A percentile compares a stretch with the other conserved stretches of the same genome.
phyloP scores from a whole-genome alignment of 1,284 basidiomycete species.

The Malassezia cuniculi region DNA sequence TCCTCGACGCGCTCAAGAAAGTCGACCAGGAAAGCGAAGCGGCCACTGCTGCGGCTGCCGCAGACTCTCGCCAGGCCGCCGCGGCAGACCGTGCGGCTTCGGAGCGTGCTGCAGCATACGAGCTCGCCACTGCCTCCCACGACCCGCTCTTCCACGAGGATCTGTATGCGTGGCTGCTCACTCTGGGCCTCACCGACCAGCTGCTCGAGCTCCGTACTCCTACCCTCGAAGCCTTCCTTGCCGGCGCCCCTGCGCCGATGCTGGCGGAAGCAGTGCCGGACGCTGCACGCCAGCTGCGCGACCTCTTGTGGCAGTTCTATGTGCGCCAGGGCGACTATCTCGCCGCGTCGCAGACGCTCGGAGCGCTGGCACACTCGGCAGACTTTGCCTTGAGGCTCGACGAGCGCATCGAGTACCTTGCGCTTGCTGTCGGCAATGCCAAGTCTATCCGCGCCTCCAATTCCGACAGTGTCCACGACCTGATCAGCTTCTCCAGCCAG shows the following conservation, averaged over 20 bases:
- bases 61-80: conserved; percentile 15
- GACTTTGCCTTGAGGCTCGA: conserved; percentile 51
- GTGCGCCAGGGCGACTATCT: conserved; percentile 56
- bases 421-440: conserved; percentile 79
- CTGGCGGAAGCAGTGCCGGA: conserved; percentile 41
- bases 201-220: conserved; percentile 57
- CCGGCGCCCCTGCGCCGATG: conserved; percentile 63
- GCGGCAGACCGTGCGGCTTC: conserved; percentile 41
- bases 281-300: conserved; percentile 51
- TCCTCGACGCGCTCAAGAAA: conserved; percentile 58
- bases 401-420: conserved; percentile 40
- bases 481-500: conserved; percentile 84
- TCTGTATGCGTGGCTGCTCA: conserved; percentile 85
- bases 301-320: conserved; percentile 92
- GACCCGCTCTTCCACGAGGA: conserved; percentile 90
- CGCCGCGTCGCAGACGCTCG: conserved; percentile 76
- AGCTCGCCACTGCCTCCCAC: conserved; percentile 59
- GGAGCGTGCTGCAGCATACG: conserved; percentile 24
- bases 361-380: conserved; percentile 70
- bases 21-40: conserved; percentile 54
- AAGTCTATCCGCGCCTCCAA: conserved; percentile 49
- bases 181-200: conserved; percentile 66
- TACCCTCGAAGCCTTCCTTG: conserved; percentile 75
- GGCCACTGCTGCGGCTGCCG: conserved; percentile 16
- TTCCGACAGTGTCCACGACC: conserved; percentile 56